Evolutionary conservation across 75 land plant genomes (phyloP).

Genomic region (Ceratopteris richardii): DNA sequence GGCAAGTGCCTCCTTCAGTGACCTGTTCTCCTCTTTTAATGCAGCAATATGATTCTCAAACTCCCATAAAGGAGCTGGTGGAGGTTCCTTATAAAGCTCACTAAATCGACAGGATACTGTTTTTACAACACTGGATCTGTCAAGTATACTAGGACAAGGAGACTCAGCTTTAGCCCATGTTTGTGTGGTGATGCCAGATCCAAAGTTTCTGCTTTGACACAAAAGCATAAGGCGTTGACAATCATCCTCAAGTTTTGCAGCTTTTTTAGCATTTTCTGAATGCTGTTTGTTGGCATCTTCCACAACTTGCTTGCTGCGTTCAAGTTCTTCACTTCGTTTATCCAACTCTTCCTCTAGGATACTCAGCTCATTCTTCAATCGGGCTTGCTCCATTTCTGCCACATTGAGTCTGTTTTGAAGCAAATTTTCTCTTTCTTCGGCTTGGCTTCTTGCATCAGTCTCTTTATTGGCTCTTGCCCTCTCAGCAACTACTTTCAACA

Average conservation of each 20-base stretch:
- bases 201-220: constrained; percentile 12
- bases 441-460: constrained; percentile 28
- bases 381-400: constrained; percentile 52
- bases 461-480: constrained; percentile 24
- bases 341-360: constrained; percentile 65
- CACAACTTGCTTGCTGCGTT: constrained; percentile 32
- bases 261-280: constrained; percentile 52
- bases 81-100: no score
- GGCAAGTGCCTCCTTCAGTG: constrained; percentile 38
- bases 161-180: constrained; percentile 70
- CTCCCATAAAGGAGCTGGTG: no score
- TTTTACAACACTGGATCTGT: no score
- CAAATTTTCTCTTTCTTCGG: constrained; percentile 43
- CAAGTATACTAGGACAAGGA: neutral
- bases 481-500: constrained; percentile 30
- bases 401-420: constrained; percentile 38
- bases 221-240: constrained; percentile 58
- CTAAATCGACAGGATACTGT: no score
- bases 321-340: constrained; percentile 58
- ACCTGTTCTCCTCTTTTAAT: constrained; percentile 56
- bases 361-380: constrained; percentile 56
- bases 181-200: constrained; percentile 59
- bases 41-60: constrained; percentile 26
- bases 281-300: constrained; percentile 58
- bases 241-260: constrained; percentile 62